Base-by-base conservation (phyloP, 2,329 filamentous ascomycete species). In the Beauveria bassiana region DNA sequence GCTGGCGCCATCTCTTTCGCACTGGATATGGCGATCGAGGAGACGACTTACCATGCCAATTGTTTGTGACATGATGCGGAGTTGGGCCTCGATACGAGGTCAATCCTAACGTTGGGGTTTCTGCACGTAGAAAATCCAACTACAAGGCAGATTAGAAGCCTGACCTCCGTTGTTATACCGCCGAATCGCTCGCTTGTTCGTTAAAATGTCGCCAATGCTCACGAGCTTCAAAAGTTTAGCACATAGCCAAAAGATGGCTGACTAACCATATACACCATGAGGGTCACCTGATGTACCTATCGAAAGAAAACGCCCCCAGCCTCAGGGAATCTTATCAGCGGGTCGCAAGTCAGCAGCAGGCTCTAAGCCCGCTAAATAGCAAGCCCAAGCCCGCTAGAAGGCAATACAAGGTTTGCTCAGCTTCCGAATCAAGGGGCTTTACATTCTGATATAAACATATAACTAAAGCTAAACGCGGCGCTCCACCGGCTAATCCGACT, bases 31-130 rank as follows among this genome's bases (percentile, higher is more conserved):
- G 18, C 46, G 54, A 51, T 18, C 47, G 28, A 45, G 60, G 50
- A 50, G 43, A 50, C 18, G 14, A 65, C 74, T 69, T 83, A 93
- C 90, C 74, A 88, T 79, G 70, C 90, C 90, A 71, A 92, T 78
- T 66, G 85, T 88, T 81, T 92, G 89, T 68, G 90, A 93, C 90
- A 93, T 93, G 49, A 62, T 78, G 73, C 68, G 65, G 67, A 62
- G 26, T 28, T 46, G 3, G 49, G 57, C 57, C 31, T 63, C 46
- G 18, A 43, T 65, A 66, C 18, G 65, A 65, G 56, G 50, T 54
- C 60, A 62, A 64, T 51, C 67, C 62, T 63, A 20, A 18, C 24
- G 18, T 18, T 7, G 3, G 3, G 2, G 22, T 4, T 38, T 60
- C 7, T 46, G 2, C 14, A 4, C 49, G 20, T 40, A 42, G 1